Evolutionary conservation across 202 grass and related monocot genomes (phyloP).

Genomic region (Musa balbisiana): DNA sequence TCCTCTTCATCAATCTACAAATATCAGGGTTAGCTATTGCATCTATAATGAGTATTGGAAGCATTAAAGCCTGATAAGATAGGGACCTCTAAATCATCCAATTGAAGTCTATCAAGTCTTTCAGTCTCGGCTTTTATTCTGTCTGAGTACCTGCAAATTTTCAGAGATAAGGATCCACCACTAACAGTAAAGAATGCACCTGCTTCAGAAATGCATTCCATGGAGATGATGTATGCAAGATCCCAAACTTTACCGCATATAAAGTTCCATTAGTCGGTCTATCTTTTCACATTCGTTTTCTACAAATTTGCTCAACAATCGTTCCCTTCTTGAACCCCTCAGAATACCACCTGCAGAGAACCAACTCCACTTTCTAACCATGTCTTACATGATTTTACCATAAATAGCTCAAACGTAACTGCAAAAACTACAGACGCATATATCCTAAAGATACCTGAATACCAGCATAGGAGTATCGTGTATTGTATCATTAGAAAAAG

Average conservation of each 20-base stretch:
- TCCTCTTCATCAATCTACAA: constrained; percentile 89
- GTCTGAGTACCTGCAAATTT: constrained; percentile 69
- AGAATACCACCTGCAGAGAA: constrained; percentile 63
- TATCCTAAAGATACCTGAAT: too few relatives aligned
- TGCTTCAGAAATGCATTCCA: constrained; percentile 11
- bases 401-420: too few relatives aligned
- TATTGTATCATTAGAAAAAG: too few relatives aligned
- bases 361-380: constrained; percentile 1
- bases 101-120: constrained; percentile 57
- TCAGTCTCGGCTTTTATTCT: constrained; percentile 78
- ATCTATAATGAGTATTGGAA: background rate
- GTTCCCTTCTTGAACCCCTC: constrained; percentile 85
- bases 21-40: constrained; percentile 6
- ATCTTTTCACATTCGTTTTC: constrained; percentile 99
- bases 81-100: constrained; percentile 88
- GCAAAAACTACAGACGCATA: too few relatives aligned
- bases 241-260: constrained; percentile 38
- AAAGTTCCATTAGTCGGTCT: constrained; percentile 89
- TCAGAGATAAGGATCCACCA: background rate
- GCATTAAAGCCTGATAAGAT: background rate
- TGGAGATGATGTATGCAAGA: background rate
- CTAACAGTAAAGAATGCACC: constrained; percentile 10
- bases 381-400: too few relatives aligned
- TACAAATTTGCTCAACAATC: constrained; percentile 90
- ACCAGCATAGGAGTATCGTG: too few relatives aligned